Base-by-base conservation (phyloP, 768 basidiomycete species). In the Suillus tomentosus region DNA sequence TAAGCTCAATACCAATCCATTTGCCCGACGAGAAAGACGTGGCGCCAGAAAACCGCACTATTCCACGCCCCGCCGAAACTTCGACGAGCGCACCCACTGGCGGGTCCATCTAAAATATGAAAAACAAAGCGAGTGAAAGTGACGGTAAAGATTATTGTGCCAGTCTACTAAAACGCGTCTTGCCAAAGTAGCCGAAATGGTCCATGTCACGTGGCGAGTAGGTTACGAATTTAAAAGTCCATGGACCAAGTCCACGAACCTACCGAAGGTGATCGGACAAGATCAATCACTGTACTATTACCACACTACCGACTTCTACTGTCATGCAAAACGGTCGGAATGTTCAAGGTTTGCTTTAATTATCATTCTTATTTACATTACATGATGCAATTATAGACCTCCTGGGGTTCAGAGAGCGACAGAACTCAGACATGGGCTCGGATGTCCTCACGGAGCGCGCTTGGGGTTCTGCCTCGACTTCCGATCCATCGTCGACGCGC, bases 1-100 rank as follows among this genome's bases (percentile, higher is more conserved):
- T 85, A 54, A 99, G 84, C 71, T 96, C 95, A 61, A 99, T 87
- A 11, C 97, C 97, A 58, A 97, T 84, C 96, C 96, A 99, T 82
- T 91, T 94, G 0, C 97, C 97, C 2, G 87, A 76, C 24, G 92
- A 85, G 74, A 98, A 98, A 2, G 84, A 82, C 0, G 96, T 96
- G 39, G 86, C 66, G 0, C 96, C 97, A 59, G 83, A 85, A 81
- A 95, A 99, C 27, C 95, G 84, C 54, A 98, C 90, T 54, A 89
- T 80, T 3, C 97, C 97, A 43, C 87, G 83, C 19, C 96, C 95
- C 45, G 89, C 87, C 0, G 89, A 78, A 53, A 95, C 87, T 62
- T 89, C 85, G 17, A 97, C 96, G 62, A 91, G 84, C 4, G 94
- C 84, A 39, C 91, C 91, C 56, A 94, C 73, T 5, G 84, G 75